Percentiles rank a stretch among this genome's conserved stretches.
Evolutionary conservation across 352 stramenopile species (phyloP).

Genomic region (Globisporangium carolinianum): DNA sequence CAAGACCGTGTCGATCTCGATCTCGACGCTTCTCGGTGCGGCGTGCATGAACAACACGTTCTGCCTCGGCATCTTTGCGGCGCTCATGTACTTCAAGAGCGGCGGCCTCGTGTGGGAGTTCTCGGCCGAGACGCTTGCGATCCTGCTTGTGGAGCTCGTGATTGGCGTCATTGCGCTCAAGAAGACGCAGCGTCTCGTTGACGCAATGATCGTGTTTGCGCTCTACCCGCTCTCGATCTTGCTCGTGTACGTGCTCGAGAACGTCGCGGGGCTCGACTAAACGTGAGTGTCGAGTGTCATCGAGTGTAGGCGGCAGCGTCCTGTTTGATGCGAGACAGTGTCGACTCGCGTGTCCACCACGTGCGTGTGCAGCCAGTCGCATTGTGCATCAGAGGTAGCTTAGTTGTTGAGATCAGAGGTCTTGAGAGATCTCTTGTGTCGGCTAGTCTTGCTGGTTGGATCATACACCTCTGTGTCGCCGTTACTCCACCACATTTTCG

Average conservation of each 20-base stretch:
- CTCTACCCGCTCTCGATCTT: slow-evolving; percentile 93
- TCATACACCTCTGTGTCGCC: too few species aligned
- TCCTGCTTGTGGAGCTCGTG: slow-evolving; percentile 93
- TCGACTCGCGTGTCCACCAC: too few species aligned
- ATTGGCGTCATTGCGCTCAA: slow-evolving; percentile 82
- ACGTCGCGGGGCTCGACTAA: slow-evolving; percentile 89
- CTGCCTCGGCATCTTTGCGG: slow-evolving; percentile 96
- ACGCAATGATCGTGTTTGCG: slow-evolving; percentile 75
- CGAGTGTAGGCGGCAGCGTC: background rate
- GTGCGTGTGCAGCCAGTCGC: too few species aligned
- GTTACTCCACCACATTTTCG: too few species aligned
- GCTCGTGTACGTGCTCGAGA: slow-evolving; percentile 91
- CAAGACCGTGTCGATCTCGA: slow-evolving; percentile 96
- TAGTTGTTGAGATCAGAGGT: too few species aligned
- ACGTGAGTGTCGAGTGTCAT: background rate
- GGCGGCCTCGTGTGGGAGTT: slow-evolving; percentile 95
- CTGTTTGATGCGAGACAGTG: too few species aligned
- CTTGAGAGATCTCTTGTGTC: too few species aligned
- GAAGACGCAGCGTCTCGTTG: slow-evolving; percentile 83
- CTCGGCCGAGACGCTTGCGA: slow-evolving; percentile 95
- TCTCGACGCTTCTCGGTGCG: slow-evolving; percentile 91
- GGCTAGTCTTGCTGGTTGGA: too few species aligned
- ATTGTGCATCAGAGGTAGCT: too few species aligned
- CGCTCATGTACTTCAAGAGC: slow-evolving; percentile 93
- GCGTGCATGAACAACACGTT: slow-evolving; percentile 99